Evolutionary conservation across 1,284 basidiomycete species (phyloP), one percentile per base, ranked within the genome.

Genomic region (Omphalotus olearius): DNA sequence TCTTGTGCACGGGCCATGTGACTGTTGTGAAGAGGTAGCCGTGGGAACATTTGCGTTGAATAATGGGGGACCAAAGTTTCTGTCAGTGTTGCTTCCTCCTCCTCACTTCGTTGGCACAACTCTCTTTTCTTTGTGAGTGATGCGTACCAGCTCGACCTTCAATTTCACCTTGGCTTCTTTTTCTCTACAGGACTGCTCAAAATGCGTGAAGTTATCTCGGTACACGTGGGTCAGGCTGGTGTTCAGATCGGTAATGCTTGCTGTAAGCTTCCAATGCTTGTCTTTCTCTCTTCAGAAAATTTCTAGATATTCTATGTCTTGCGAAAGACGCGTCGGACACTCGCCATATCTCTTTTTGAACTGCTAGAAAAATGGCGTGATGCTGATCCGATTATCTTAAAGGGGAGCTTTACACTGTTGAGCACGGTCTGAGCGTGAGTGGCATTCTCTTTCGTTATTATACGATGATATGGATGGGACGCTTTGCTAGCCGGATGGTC

Each of bases 171-270:
- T 3, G 1, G 3, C 23, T 48, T 4, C 14, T 25, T 37, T 14
- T 52, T 50, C 25, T 40, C 20, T n/a, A 14, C 30, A 39, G 45
- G 46, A 38, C 14, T 45, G 16, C 17, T 45, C 25, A 59, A 55
- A 57, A 91, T 91, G 88, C 86, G 88, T 78, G 88, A 91, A 88
- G 91, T 95, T 72, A 93, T 95, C 76, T 94, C 92, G 65, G 77
- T 95, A 67, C 91, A 94, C 71, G 92, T 95, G 70, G 92, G 92
- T 64, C 92, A 95, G 76, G 93, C 93, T 66, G 92, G 92, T 87
- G 89, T 95, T 63, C 93, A 95, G 78, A 95, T 97, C 65, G 93
- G 93, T 69, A 96, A 96, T 67, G 93, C 93, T 68, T 95, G 92
- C 75, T 95, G 88, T 91, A 71, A 76, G 87, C 85, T 45, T 47